Base-by-base conservation (phyloP, 2,329 filamentous ascomycete species). In the Aureobasidium sp. region DNA sequence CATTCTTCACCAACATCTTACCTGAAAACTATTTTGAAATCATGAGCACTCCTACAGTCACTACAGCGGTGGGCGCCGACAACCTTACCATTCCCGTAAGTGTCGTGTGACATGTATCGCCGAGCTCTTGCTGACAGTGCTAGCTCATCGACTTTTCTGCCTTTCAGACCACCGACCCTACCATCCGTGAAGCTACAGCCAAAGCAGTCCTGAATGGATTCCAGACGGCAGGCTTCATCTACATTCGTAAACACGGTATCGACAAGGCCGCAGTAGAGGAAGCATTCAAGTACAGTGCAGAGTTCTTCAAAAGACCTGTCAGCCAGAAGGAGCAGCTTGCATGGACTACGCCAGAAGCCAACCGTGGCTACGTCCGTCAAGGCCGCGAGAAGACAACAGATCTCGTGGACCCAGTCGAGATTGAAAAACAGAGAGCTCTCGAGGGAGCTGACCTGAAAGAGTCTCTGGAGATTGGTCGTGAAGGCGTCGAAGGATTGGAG, bases 191-290 rank as follows among this genome's bases (percentile, higher is more conserved):
- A 25, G 45, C 66, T 16, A 77, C 91, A 15, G 93, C 93, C 42
- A 79, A 88, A 64, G 87, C 91, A 48, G 89, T 97, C 71, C 88
- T 94, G 20, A 76, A 89, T 61, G 94, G 92, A 54, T 97, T 97
- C 82, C 91, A 94, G 73, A 91, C 88, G 1, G 92, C 94, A 3
- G 95, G 95, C 66, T 97, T 98, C 83, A 88, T 98, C 69, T 97
- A 97, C 79, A 88, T 97, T 45, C 90, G 90, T 72, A 93, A 95
- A 78, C 90, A 95, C 70, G 88, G 91, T 45, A 91, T 97, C 67
- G 79, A 89, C 0, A 73, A 86, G 4, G 80, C 86, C 11, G 66
- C 68, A 43, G 66, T 76, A 20, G 40, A 67, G 9, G 66, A 64
- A 13, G 70, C 74, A 20, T 75, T 77, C 50, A 66, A 67, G 20